Base-by-base conservation (phyloP, 1,284 basidiomycete species). In the Bondarzewia mesenterica region DNA sequence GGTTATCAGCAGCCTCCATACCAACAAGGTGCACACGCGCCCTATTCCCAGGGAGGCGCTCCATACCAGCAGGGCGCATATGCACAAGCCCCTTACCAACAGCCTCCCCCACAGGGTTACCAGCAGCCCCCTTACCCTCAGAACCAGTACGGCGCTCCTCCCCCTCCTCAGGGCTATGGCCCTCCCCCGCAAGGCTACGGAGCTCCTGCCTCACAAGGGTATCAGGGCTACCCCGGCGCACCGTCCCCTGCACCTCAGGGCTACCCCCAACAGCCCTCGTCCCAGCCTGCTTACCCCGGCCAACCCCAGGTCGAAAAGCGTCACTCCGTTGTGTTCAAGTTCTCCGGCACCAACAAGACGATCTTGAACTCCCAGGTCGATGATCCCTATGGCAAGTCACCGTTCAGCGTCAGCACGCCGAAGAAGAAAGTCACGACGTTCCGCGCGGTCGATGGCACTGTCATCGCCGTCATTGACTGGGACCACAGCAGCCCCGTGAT, bases 381-480 rank as follows among this genome's bases (percentile, higher is more conserved):
- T 23, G 54, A 55, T 18, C 48, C 42, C 7, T 48, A 40, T 15
- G 49, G 54, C 22, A 38, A 39, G 23, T n/a, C 42, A 20, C 52
- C 52, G 10, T 52, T 50, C 49, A 32, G 1, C 20, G 44, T 55
- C 23, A 20, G 20, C n/a, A 48, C 40, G 35, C 26, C 43, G 23
- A 42, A 51, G 39, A 53, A 50, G 46, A 55, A 49, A 18, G 26
- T 42, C 21, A 47, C 38, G 36, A 44, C 40, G 12, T 37, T 57
- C 21, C 32, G 21, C 22, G 47, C 48, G 8, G 21, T 40, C 12
- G 37, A 53, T 5, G 39, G 44, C 12, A 14, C 27, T 23, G 32
- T 32, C 32, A 22, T 56, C n/a, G 55, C 41, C 23, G 4, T 23
- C 27, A 29, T 56, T 5, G 54, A 55, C n/a, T 56, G 54, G 54